Evolutionary conservation across 1,284 basidiomycete genomes (phyloP).

Genomic region (Calocybe gambosa): DNA sequence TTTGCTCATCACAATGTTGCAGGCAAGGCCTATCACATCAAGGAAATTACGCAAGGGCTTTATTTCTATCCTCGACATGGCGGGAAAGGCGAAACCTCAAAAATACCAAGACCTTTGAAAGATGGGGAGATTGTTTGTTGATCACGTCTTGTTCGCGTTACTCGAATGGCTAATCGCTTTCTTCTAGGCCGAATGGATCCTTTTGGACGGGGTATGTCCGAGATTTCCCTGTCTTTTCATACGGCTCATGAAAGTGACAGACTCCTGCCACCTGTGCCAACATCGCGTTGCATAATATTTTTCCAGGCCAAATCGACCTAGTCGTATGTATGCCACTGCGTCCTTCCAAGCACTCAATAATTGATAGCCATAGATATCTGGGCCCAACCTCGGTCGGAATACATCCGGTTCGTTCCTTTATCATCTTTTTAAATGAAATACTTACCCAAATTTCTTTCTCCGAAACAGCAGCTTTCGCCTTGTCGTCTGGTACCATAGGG

Average conservation of each 20-base stretch:
- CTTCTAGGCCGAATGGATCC: conserved; percentile 76
- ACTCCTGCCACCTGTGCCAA: conserved; percentile 90
- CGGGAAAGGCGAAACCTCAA: conserved; percentile 67
- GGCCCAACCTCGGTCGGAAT: conserved; percentile 77
- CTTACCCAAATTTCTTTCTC: conserved; percentile 1
- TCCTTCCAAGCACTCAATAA: neutral
- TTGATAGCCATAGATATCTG: conserved; percentile 49
- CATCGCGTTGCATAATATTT: conserved; percentile 84
- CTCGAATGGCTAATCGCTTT: conserved; percentile 3
- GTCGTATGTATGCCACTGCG: conserved; percentile 43
- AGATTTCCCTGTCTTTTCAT: conserved; percentile 9
- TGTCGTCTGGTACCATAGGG: conserved; percentile 88
- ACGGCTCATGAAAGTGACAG: conserved; percentile 31
- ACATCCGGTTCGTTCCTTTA: conserved; percentile 50
- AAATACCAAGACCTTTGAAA: conserved; percentile 57
- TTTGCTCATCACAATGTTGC: conserved; percentile 4
- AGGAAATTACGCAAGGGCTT: conserved; percentile 65
- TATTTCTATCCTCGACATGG: conserved; percentile 83
- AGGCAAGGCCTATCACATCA: conserved; percentile 85
- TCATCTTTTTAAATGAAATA: conserved; percentile 7
- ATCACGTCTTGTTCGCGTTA: neutral
- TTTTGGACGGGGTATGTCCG: conserved; percentile 71
- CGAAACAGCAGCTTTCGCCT: conserved; percentile 67
- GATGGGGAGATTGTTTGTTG: conserved; percentile 56
- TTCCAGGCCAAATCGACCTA: conserved; percentile 78